Evolutionary conservation across 306 rosid genomes (phyloP), one percentile per base, ranked within the genome.

Genomic region (Medicago lupulina): DNA sequence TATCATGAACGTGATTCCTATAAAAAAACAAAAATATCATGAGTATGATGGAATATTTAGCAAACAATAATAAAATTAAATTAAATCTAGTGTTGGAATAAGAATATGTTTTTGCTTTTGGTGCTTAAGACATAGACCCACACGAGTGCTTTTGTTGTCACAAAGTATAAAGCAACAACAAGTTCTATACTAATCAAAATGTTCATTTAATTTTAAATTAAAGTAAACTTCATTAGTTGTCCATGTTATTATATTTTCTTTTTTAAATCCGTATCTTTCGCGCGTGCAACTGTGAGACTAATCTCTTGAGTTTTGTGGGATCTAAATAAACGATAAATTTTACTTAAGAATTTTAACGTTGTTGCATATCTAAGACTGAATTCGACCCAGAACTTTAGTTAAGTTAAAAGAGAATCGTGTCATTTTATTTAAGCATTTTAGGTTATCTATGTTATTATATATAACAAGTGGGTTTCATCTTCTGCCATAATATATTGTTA

Each of bases 91-190:
- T 44, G 81, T 16, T 47, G 66, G 75, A 71, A 71, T 76, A 57
- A 53, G 75, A 71, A 76, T 82, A 77, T 2, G 31, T 28, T 28
- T 76, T 65, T 18, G 79, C 82, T 82, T 82, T 77, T 76, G 57
- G 58, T 77, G 76, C 65, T 44, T 82, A 8, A 25, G 66, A 75
- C 73, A 61, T 16, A 77, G 70, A 65, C 82, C 75, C 75, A 71
- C 75, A 71, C 78, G 85, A 77, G 82, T 76, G 82, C 76, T 77
- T 82, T 71, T 76, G 82, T 72, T 57, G 85, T 57, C 65, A 71
- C 78, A 77, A 76, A 72, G 75, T 57, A 58, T 77, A 76, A 82
- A 72, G 85, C 55, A 76, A 75, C 55, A 76, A 75, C 62, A 6
- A 63, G 78, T 71, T 76, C 46, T 70, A 76, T 46, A 44, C 79